Percentiles rank a stretch among this genome's conserved stretches.
Evolutionary conservation across 176 grass and related monocot genomes (phyloP).

Genomic region (Carex myosuroides): DNA sequence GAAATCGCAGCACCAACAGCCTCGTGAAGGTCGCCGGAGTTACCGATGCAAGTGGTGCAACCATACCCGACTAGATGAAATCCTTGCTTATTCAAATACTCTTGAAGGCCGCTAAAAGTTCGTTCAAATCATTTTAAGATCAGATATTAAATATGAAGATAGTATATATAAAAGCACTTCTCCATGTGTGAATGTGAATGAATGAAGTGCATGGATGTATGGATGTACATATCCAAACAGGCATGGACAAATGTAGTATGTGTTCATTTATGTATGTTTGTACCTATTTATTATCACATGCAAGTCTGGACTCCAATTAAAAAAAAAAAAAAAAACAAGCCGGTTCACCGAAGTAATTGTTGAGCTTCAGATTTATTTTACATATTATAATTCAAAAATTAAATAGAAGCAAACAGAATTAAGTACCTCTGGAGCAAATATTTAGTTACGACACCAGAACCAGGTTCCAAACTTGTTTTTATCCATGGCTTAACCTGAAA

Average conservation of each 20-base stretch:
- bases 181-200: not conserved
- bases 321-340: not conserved
- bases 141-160: not conserved
- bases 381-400: not conserved
- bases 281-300: not conserved
- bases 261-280: not conserved
- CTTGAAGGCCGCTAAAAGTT: slow-evolving; percentile 61
- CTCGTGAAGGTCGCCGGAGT: slow-evolving; percentile 87
- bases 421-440: slow-evolving; percentile 80
- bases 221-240: not conserved
- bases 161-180: not conserved
- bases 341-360: not conserved
- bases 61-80: slow-evolving; percentile 86
- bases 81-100: slow-evolving; percentile 81
- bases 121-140: not conserved
- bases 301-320: not conserved
- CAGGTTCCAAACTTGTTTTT: slow-evolving; percentile 91
- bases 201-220: not conserved
- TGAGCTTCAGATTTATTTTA: not conserved
- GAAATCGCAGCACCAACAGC: slow-evolving; percentile 63
- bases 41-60: slow-evolving; percentile 93
- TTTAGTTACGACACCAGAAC: slow-evolving; percentile 94
- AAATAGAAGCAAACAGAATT: not conserved
- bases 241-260: not conserved
- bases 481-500: slow-evolving; percentile 94